A percentile compares a stretch with the other conserved stretches of the same genome.
phyloP scores from a whole-genome alignment of 495 filamentous ascomycete genomes.

The Penicillium fimorum region DNA sequence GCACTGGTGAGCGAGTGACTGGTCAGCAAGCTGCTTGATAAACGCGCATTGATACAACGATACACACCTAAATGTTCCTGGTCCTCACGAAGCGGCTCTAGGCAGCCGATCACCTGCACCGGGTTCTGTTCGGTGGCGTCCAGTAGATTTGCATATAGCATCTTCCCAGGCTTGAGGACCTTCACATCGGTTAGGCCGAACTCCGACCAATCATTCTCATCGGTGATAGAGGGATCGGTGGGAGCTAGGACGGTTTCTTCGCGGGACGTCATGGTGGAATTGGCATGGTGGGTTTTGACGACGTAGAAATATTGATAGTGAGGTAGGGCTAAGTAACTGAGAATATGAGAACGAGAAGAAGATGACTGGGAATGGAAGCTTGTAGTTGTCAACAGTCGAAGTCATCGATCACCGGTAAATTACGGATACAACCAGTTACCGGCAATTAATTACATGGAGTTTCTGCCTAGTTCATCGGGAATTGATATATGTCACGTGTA shows the following conservation, averaged over 20 bases:
- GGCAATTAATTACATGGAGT: constrained; percentile 15
- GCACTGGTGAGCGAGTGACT: constrained; percentile 30
- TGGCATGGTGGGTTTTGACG: constrained; percentile 29
- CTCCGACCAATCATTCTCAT: constrained; percentile 61
- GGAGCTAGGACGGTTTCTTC: constrained; percentile 57
- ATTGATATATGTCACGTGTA: neutral
- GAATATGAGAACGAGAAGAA: constrained; percentile 5
- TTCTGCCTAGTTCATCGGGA: neutral
- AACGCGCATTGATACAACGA: constrained; percentile 13
- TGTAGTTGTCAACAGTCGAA: constrained; percentile 16
- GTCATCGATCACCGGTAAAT: constrained; percentile 21
- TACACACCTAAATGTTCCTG: constrained; percentile 43
- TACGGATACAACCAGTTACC: constrained; percentile 18
- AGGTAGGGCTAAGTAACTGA: constrained; percentile 1
- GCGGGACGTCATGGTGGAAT: constrained; percentile 47
- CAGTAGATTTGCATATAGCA: constrained; percentile 52
- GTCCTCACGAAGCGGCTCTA: constrained; percentile 48
- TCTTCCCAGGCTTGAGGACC: constrained; percentile 49
- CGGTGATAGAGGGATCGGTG: constrained; percentile 49
- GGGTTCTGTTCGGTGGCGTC: constrained; percentile 51
- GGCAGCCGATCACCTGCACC: constrained; percentile 53
- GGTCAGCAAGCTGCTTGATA: constrained; percentile 28
- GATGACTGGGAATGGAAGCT: constrained; percentile 14
- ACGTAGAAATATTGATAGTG: neutral
- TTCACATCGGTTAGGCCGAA: constrained; percentile 54